Conservation (phyloP, 2,329 filamentous ascomycete species). For the Dryadomyces quercus-mongolicae region DNA sequence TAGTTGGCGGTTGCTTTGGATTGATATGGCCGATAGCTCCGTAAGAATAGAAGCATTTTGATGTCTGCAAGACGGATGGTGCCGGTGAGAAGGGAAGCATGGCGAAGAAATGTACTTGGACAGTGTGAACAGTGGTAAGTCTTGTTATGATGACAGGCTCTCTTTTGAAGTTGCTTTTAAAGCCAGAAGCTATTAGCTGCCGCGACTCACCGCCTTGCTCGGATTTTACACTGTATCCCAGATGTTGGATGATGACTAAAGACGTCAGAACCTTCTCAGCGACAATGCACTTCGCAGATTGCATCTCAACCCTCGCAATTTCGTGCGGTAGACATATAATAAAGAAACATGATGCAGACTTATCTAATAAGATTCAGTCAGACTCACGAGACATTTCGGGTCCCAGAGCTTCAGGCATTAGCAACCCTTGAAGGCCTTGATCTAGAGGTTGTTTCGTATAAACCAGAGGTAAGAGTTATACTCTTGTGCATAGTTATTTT, state of each 20-base stretch:
- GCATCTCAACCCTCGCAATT: not conserved
- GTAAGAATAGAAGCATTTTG: conserved; percentile 66
- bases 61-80: conserved; percentile 36
- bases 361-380: conserved; percentile 87
- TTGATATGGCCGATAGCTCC: conserved; percentile 59
- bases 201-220: not conserved
- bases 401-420: conserved; percentile 71
- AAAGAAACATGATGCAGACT: not conserved
- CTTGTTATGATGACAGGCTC: too few species aligned
- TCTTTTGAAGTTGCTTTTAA: too few species aligned
- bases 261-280: not conserved
- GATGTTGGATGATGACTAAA: not conserved
- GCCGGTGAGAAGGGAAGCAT: conserved; percentile 33
- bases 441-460: conserved; percentile 65
- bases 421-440: conserved; percentile 55
- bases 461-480: conserved; percentile 48
- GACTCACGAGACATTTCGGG: conserved; percentile 79
- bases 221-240: not conserved
- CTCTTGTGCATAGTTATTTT: not conserved
- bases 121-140: not conserved
- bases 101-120: not conserved
- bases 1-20: conserved; percentile 54
- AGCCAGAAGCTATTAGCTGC: not conserved
- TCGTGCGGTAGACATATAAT: not conserved
- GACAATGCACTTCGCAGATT: not conserved